Percentiles rank a stretch among this genome's conserved stretches.
Conservation (phyloP, 2,329 filamentous ascomycete species). For the Fusarium miscanthi region DNA sequence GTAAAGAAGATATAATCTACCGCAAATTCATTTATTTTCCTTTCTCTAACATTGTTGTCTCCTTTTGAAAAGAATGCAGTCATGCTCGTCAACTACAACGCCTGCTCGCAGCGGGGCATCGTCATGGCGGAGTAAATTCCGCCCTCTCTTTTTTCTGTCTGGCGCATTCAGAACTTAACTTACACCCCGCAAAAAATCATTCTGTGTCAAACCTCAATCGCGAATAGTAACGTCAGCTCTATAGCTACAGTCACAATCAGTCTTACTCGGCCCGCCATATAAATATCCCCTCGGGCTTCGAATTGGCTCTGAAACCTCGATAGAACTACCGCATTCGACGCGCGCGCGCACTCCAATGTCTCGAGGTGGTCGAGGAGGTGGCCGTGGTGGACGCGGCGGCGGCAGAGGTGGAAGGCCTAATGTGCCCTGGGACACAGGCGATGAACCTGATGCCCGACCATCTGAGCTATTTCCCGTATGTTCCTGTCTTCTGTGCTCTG, state of each 20-base stretch:
- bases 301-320: neutral
- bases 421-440: slow-evolving; percentile 63
- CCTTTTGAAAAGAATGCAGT: neutral
- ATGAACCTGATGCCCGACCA: slow-evolving; percentile 67
- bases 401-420: slow-evolving; percentile 58
- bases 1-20: neutral
- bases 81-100: neutral
- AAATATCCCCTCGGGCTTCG: neutral
- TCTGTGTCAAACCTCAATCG: slow-evolving; percentile 28
- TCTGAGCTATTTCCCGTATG: slow-evolving; percentile 70
- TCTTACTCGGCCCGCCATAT: neutral
- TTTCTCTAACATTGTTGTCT: neutral
- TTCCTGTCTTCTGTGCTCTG: neutral
- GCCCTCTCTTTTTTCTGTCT: slow-evolving; percentile 14
- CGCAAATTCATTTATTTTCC: too few species aligned
- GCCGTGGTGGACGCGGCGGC: slow-evolving; percentile 62
- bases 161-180: slow-evolving; percentile 19
- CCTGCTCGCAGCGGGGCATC: slow-evolving; percentile 21
- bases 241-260: slow-evolving; percentile 1
- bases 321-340: neutral
- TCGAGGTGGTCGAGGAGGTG: slow-evolving; percentile 63
- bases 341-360: slow-evolving; percentile 55
- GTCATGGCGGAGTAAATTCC: slow-evolving; percentile 37
- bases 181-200: slow-evolving; percentile 43
- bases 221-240: slow-evolving; percentile 1